Conservation (phyloP, 768 basidiomycete species). For the Kwoniella sp. region DNA sequence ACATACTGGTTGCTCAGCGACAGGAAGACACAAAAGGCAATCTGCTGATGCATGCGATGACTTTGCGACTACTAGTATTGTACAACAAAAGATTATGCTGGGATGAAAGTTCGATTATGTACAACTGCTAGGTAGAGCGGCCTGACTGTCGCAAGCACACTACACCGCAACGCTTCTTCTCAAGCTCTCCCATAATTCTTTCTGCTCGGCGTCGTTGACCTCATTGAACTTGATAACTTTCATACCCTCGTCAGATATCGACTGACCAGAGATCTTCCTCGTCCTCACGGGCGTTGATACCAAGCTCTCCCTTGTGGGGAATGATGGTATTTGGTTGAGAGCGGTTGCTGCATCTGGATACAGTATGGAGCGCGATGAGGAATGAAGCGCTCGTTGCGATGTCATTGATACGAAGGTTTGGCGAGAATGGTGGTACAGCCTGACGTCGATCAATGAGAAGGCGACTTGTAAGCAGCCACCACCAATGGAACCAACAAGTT, state of each 20-base stretch:
- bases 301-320: not conserved
- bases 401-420: constrained; percentile 48
- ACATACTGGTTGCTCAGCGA: no score
- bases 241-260: constrained; percentile 20
- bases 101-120: no score
- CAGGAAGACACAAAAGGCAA: no score
- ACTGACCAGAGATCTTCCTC: constrained; percentile 24
- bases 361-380: constrained; percentile 22
- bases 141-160: no score
- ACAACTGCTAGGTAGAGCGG: no score
- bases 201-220: constrained; percentile 27
- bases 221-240: constrained; percentile 32
- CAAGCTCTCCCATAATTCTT: constrained; percentile 26
- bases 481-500: no score
- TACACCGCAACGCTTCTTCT: constrained; percentile 2
- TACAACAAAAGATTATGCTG: no score
- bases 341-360: constrained; percentile 18
- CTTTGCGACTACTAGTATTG: no score
- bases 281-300: constrained; percentile 6
- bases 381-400: constrained; percentile 35
- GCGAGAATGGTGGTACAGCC: constrained; percentile 44
- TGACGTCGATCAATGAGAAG: no score
- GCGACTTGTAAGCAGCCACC: no score
- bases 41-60: no score
- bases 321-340: not conserved